Evolutionary conservation across 345 rosid genomes (phyloP).

Genomic region (Citrus trifoliata): DNA sequence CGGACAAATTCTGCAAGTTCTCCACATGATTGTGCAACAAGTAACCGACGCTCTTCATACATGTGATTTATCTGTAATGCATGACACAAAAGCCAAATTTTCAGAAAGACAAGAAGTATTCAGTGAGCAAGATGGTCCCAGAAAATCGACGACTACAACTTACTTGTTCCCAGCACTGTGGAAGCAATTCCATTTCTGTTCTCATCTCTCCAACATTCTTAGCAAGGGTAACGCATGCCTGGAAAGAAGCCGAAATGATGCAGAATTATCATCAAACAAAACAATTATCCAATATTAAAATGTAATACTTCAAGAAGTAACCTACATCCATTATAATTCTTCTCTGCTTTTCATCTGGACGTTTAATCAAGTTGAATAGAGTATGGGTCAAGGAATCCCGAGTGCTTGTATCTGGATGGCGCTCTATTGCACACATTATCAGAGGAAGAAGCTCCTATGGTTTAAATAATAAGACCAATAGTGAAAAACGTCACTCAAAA

Average conservation of each 20-base stretch:
- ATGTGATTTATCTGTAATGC: slow-evolving; percentile 79
- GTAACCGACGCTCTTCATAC: slow-evolving; percentile 95
- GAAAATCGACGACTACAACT: slow-evolving; percentile 28
- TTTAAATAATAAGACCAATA: slow-evolving; percentile 9
- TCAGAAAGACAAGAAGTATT: slow-evolving; percentile 1
- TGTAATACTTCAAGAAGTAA: slow-evolving; percentile 22
- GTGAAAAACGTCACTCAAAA: slow-evolving; percentile 10
- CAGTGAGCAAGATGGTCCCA: slow-evolving; percentile 15
- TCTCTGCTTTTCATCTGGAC: slow-evolving; percentile 98
- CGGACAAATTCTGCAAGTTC: slow-evolving; percentile 93
- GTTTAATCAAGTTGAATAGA: slow-evolving; percentile 88
- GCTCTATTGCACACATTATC: slow-evolving; percentile 98
- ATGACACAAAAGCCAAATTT: slow-evolving; percentile 20
- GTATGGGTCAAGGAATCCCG: slow-evolving; percentile 96
- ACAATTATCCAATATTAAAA: slow-evolving; percentile 8
- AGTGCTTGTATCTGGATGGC: slow-evolving; percentile 76
- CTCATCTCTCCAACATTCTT: slow-evolving; percentile 97
- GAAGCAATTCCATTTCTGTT: slow-evolving; percentile 96
- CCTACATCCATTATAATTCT: slow-evolving; percentile 94
- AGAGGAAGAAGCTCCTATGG: slow-evolving; percentile 91
- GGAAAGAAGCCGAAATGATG: slow-evolving; percentile 29
- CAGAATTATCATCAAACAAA: slow-evolving; percentile 19
- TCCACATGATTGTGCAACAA: slow-evolving; percentile 99
- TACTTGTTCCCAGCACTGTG: slow-evolving; percentile 99
- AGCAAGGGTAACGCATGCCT: slow-evolving; percentile 95